These are phyloP conservation scores for Quercus suber DNA, from an alignment of 306 rosid genomes.

Conservation along the genomic window DNA sequence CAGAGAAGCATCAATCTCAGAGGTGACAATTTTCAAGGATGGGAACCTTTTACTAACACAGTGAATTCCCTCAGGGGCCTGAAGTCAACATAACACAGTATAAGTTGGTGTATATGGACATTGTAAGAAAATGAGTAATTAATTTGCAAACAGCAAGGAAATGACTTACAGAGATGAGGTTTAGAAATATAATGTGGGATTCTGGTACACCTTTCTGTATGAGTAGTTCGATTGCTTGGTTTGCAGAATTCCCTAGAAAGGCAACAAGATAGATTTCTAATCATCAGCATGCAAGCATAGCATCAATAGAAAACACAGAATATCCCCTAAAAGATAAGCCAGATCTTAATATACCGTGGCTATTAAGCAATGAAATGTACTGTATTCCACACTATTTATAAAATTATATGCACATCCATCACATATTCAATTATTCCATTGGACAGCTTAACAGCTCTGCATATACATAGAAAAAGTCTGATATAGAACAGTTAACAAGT, in stretches of 20 bases:
- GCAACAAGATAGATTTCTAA: slow-evolving; percentile 18
- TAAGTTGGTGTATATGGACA: slow-evolving; percentile 7
- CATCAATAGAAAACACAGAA: not conserved
- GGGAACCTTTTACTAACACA: slow-evolving; percentile 86
- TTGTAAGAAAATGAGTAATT: not conserved
- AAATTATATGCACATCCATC: too few relatives aligned
- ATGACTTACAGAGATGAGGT: slow-evolving; percentile 85
- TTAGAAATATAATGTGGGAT: slow-evolving; percentile 84
- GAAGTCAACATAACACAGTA: slow-evolving; percentile 4
- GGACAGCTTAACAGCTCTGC: not conserved
- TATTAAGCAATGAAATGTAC: not conserved
- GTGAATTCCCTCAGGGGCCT: slow-evolving; percentile 99
- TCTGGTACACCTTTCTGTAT: slow-evolving; percentile 96
- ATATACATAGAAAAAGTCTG: not conserved
- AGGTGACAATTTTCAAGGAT: slow-evolving; percentile 83
- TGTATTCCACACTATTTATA: too few relatives aligned
- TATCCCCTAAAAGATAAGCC: not conserved
- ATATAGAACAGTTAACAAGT: not conserved
- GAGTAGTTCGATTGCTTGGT: slow-evolving; percentile 93
- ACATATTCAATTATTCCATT: not conserved
- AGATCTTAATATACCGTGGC: not conserved
- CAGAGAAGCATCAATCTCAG: slow-evolving; percentile 82
- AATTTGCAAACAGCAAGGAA: slow-evolving; percentile 2
- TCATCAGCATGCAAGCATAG: slow-evolving; percentile 7
- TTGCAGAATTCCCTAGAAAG: slow-evolving; percentile 86